Percentiles rank a stretch among this genome's conserved stretches.
These are phyloP conservation scores for Oryza meyeriana DNA, from an alignment of 176 grass and related monocot genomes.

Conservation along the genomic window DNA sequence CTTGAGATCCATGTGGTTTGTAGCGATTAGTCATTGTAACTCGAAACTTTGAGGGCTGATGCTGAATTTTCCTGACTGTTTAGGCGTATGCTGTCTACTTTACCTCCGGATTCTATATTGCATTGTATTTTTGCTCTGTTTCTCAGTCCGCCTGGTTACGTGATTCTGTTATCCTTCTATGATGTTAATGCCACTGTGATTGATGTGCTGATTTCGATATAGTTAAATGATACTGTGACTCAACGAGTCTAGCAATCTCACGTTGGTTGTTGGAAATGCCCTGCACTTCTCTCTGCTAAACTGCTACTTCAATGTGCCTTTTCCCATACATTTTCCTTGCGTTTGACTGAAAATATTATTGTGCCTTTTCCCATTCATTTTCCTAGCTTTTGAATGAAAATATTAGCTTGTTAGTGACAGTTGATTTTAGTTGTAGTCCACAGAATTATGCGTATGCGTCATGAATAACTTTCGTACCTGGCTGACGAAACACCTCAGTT, in stretches of 20 bases:
- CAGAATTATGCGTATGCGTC: too few species aligned
- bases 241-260: not conserved
- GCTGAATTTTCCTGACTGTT: slow-evolving; percentile 26
- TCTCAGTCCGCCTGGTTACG: not conserved
- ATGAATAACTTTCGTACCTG: too few species aligned
- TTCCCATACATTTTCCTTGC: too few species aligned
- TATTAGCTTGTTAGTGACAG: too few species aligned
- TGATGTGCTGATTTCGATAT: not conserved
- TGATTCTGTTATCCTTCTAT: not conserved
- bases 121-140: not conserved
- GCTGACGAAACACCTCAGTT: too few species aligned
- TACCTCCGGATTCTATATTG: not conserved
- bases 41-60: not conserved
- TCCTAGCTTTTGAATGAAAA: too few species aligned
- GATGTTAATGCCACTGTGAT: not conserved
- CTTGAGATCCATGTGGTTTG: slow-evolving; percentile 13
- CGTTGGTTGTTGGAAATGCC: not conserved
- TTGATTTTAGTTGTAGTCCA: too few species aligned
- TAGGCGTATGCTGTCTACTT: not conserved
- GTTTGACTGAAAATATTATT: too few species aligned
- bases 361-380: too few species aligned
- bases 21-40: slow-evolving; percentile 21
- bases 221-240: not conserved
- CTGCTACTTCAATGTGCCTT: too few species aligned
- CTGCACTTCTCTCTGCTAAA: not conserved